Percentiles rank a stretch among this genome's conserved stretches.
Evolutionary conservation across 306 rosid genomes (phyloP).

Genomic region (Aeschynomene evenia): DNA sequence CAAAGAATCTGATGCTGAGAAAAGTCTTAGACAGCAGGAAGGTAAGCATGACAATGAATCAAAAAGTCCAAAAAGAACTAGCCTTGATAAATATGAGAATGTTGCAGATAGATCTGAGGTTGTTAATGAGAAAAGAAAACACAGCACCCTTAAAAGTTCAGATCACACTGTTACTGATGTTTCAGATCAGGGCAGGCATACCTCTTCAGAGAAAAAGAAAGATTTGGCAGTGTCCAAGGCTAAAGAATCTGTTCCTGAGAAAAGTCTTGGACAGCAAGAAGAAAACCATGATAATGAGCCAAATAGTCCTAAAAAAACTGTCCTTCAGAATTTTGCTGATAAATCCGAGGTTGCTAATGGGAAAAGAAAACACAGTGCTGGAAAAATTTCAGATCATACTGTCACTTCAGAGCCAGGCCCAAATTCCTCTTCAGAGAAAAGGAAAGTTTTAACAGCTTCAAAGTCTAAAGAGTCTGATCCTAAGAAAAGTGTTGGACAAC

Average conservation of each 20-base stretch:
- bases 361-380: constrained; percentile 36
- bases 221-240: constrained; percentile 25
- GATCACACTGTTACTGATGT: constrained; percentile 33
- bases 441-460: constrained; percentile 21
- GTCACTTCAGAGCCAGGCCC: constrained; percentile 32
- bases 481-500: constrained; percentile 26
- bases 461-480: constrained; percentile 24
- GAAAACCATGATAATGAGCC: constrained; percentile 21
- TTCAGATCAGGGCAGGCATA: constrained; percentile 28
- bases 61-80: constrained; percentile 33
- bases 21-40: constrained; percentile 26
- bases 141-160: constrained; percentile 22
- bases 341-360: constrained; percentile 37
- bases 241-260: constrained; percentile 24
- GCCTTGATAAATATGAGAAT: constrained; percentile 23
- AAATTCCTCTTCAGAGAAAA: constrained; percentile 36
- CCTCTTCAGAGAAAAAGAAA: constrained; percentile 40
- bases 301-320: no score
- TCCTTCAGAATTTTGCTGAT: constrained; percentile 38
- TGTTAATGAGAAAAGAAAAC: constrained; percentile 40
- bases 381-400: constrained; percentile 27
- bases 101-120: constrained; percentile 41
- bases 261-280: constrained; percentile 25
- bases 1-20: constrained; percentile 25
- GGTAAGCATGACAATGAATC: constrained; percentile 17